These are phyloP conservation scores for Calonectria pteridis DNA, from an alignment of 2,329 filamentous ascomycete species.

Conservation along the genomic window DNA sequence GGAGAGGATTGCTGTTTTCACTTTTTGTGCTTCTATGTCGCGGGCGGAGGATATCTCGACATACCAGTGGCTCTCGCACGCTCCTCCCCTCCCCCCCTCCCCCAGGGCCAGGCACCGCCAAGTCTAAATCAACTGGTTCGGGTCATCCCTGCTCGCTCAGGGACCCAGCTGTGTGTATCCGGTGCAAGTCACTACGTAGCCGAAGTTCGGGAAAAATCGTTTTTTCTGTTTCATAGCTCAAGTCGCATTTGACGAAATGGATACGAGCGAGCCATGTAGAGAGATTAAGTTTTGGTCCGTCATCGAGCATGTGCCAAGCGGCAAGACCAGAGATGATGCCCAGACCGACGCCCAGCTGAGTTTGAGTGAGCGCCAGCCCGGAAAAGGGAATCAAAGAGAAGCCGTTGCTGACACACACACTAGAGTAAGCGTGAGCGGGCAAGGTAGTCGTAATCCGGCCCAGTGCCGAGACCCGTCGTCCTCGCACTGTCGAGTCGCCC, in stretches of 20 bases:
- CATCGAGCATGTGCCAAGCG: background rate
- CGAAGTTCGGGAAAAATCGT: background rate
- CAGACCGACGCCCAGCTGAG: background rate
- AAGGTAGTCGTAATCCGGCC: background rate
- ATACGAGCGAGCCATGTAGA: background rate
- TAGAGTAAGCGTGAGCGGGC: background rate
- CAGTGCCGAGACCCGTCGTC: background rate
- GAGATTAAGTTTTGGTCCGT: background rate
- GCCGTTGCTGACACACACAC: background rate
- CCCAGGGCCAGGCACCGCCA: background rate
- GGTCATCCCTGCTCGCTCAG: background rate
- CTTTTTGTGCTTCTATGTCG: background rate
- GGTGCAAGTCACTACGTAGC: background rate
- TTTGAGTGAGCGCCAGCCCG: background rate
- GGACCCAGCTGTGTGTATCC: background rate
- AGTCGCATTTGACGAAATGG: background rate
- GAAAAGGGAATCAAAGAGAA: background rate
- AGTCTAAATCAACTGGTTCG: background rate
- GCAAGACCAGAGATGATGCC: background rate
- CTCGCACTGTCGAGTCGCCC: slow-evolving; percentile 18
- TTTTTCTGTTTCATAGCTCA: background rate
- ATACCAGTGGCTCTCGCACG: background rate
- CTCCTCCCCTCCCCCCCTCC: no score
- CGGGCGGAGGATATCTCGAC: background rate
- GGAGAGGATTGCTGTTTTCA: slow-evolving; percentile 11